These are phyloP conservation scores for Hibiscus trionum DNA, from an alignment of 345 rosid genomes.

Conservation along the genomic window DNA sequence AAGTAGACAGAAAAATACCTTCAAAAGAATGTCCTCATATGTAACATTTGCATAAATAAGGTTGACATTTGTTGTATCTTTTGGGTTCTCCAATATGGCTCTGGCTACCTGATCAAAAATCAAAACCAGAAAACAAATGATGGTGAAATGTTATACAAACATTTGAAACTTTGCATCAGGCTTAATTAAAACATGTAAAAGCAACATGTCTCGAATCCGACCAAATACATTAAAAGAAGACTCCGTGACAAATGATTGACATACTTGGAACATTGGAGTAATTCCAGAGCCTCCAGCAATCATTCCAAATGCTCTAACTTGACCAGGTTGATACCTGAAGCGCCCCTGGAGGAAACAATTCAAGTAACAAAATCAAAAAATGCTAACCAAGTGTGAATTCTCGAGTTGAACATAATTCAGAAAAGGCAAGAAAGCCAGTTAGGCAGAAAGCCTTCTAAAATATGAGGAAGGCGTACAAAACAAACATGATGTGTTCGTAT, in stretches of 20 bases:
- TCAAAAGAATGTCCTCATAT: constrained; percentile 82
- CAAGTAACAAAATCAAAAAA: background rate
- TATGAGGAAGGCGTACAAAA: background rate
- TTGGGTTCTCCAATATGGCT: constrained; percentile 84
- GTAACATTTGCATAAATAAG: constrained; percentile 92
- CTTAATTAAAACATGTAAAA: background rate
- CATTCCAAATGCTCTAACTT: constrained; percentile 95
- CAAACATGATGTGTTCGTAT: background rate
- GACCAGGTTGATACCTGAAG: constrained; percentile 78
- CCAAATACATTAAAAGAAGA: constrained; percentile 1
- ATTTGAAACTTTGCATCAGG: background rate
- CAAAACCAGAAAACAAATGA: constrained; percentile 9
- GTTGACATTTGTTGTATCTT: constrained; percentile 68
- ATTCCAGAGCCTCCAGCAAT: constrained; percentile 98
- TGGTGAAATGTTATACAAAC: background rate
- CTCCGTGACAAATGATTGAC: constrained; percentile 3
- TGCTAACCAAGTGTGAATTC: background rate
- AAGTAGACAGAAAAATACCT: constrained; percentile 39
- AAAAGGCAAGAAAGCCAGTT: background rate
- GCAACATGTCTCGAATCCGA: background rate
- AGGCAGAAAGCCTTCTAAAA: constrained; percentile 3
- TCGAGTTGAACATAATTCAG: background rate
- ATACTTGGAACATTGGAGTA: constrained; percentile 98
- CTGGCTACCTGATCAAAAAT: constrained; percentile 60
- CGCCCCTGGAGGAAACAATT: constrained; percentile 59